Base-by-base conservation (phyloP, 805 yeast genomes). In the Metschnikowia drakensbergensis region DNA sequence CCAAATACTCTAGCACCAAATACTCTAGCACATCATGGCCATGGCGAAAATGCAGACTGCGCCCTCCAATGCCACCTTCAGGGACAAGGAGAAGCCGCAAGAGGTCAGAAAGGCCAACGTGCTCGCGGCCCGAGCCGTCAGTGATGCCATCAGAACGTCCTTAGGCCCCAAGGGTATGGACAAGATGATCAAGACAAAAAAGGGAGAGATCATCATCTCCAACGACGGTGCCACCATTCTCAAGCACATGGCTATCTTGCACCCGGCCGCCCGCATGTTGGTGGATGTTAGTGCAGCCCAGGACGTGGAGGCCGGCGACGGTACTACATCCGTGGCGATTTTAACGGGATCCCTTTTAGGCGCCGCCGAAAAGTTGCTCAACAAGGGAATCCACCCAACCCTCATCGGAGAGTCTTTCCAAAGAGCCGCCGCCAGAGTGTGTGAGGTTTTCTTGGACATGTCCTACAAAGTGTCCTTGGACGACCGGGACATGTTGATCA, bases 131-230 rank as follows among this genome's bases (percentile, higher is more conserved):
- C 77, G 92, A 60, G 96, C 97, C 5, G 97, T 90, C 26, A 90
- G 96, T 3, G 97, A 90, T 68, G 97, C 97, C 42, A 88, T 90
- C 60, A 80, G 97, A 68, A 91, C 97, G 5, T 86, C 98, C 11
- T 74, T 94, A 51, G 99, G 99, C 22, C 99, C 99, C 48, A 92
- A 90, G 68, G 99, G 99, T 52, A 94, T 94, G 99, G 99, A 94
- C 69, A 94, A 94, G 75, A 92, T 94, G 98, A 89, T 88, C 72
- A 89, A 89, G 70, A 91, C 98, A 17, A 85, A 91, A 44, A 80
- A 79, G 50, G 98, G 98, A 35, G 90, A 94, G 63, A 87, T 92
- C 59, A 85, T 91, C 62, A 91, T 94, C 58, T 90, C 98, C 54
- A 94, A 94, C 67, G 99, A 94, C 70, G 99, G 99, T 31, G 98